Base-by-base conservation (phyloP, 805 yeast species). In the Tetrapisispora pingtungensis region DNA sequence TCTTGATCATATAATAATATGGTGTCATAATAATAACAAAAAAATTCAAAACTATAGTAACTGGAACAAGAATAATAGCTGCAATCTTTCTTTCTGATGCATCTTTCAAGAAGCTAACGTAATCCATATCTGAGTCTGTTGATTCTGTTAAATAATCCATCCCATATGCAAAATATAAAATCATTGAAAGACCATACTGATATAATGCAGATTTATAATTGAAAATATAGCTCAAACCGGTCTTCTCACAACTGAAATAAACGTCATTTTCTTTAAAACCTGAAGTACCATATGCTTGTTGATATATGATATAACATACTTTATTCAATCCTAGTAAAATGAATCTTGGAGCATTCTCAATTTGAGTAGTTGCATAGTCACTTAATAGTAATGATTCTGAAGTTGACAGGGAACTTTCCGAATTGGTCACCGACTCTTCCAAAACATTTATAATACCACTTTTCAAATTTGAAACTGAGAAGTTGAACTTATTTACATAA, bases 371-470 rank as follows among this genome's bases (percentile, higher is more conserved):
- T n/a, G 61, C 50, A 40, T 62, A 62, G 6, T 52, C 48, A 3
- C 64, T 54, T 6, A 62, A 43, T 8, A 61, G 52, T 14, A 46
- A 44, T 10, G 59, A 42, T 41, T 61, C 66, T 4, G 64, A 50
- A 4, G 64, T 62, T 2, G 65, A 58, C 22, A 62, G 41, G 1
- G 62, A 62, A 3, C 54, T 59, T 10, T 62, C 62, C 38, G 59
- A 55, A 41, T 58, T 55, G 17, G 53, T 51, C 36, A 46, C 51
- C n/a, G 56, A 49, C n/a, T 43, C 37, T 28, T 50, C 50, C 19
- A 61, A 40, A 10, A 43, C 57, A 10, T 48, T 45, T 28, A 58
- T 55, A 8, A 61, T 49, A 31, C 66, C 66, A 4, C 38, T 27
- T 17, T 57, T 47, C 31, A 61, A 57, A 39, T 58, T 55, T 4